Percentiles rank a stretch among this genome's conserved stretches.
phyloP scores from a whole-genome alignment of 345 rosid genomes.

The Clausena lansium region DNA sequence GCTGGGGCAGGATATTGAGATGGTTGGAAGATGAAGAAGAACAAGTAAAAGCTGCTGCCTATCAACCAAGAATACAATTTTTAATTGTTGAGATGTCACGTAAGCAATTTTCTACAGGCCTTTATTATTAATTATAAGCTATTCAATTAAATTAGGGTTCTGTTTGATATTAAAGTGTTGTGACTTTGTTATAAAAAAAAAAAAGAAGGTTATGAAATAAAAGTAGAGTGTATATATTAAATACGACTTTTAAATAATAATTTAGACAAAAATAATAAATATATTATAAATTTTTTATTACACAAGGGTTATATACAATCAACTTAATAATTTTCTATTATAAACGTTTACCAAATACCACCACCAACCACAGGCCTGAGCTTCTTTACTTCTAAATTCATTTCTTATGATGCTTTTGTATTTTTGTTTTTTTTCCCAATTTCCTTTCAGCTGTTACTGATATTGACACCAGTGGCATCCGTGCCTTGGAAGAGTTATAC shows the following conservation, averaged over 20 bases:
- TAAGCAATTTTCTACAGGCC: conserved; percentile 26
- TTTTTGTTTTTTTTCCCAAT: neutral
- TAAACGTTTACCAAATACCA: no score
- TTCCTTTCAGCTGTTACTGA: conserved; percentile 68
- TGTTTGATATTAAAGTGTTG: no score
- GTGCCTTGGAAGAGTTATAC: conserved; percentile 67
- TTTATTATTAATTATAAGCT: neutral
- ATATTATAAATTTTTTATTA: no score
- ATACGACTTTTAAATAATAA: no score
- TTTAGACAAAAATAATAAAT: no score
- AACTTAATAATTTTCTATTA: no score
- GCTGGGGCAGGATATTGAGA: conserved; percentile 62
- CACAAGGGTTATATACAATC: no score
- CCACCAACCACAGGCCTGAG: no score
- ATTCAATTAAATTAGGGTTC: neutral
- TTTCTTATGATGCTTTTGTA: neutral
- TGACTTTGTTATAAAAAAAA: no score
- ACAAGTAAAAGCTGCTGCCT: conserved; percentile 37
- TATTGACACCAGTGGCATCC: conserved; percentile 92
- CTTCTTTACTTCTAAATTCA: neutral
- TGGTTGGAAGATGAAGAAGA: conserved; percentile 92
- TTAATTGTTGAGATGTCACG: conserved; percentile 90
- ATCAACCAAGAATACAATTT: conserved; percentile 45
- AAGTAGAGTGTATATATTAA: no score
- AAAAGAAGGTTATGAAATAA: no score